Evolutionary conservation across 768 basidiomycete species (phyloP).

Genomic region (Tephrocybe sp.): DNA sequence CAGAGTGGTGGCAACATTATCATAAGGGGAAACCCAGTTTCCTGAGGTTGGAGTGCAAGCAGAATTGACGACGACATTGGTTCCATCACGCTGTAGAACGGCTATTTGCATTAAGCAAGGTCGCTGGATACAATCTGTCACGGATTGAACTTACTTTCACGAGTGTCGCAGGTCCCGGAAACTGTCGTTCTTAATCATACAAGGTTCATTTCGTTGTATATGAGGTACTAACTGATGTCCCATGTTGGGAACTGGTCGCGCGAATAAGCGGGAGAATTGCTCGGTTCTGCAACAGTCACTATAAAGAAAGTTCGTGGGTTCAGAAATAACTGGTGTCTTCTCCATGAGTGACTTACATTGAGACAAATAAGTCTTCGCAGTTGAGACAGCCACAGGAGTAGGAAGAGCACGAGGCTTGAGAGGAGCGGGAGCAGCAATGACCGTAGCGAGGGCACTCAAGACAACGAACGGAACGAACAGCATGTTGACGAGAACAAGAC

Average conservation of each 20-base stretch:
- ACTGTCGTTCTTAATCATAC: conserved; percentile 24
- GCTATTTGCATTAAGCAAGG: conserved; percentile 21
- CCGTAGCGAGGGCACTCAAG: conserved; percentile 13
- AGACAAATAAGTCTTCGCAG: conserved; percentile 32
- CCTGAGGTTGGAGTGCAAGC: conserved; percentile 45
- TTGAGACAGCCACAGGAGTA: conserved; percentile 28
- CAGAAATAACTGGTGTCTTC: background rate
- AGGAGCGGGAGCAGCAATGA: conserved; percentile 14
- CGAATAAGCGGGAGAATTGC: conserved; percentile 31
- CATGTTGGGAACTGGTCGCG: conserved; percentile 44
- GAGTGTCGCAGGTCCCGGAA: conserved; percentile 48
- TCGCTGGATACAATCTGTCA: background rate
- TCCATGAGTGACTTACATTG: conserved; percentile 19
- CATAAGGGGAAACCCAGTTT: conserved; percentile 51
- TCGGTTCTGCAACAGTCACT: conserved; percentile 32
- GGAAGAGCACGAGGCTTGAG: conserved; percentile 24
- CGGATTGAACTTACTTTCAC: conserved; percentile 40
- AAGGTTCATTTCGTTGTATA: background rate
- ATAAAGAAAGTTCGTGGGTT: background rate
- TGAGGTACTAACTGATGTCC: conserved; percentile 38
- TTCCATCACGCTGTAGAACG: conserved; percentile 44
- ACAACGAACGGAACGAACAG: conserved; percentile 11
- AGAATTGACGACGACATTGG: conserved; percentile 36
- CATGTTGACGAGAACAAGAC: conserved; percentile 8
- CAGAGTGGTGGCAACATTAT: conserved; percentile 38